Base-by-base conservation (phyloP, 805 yeast genomes). In the Hanseniaspora lindneri region DNA sequence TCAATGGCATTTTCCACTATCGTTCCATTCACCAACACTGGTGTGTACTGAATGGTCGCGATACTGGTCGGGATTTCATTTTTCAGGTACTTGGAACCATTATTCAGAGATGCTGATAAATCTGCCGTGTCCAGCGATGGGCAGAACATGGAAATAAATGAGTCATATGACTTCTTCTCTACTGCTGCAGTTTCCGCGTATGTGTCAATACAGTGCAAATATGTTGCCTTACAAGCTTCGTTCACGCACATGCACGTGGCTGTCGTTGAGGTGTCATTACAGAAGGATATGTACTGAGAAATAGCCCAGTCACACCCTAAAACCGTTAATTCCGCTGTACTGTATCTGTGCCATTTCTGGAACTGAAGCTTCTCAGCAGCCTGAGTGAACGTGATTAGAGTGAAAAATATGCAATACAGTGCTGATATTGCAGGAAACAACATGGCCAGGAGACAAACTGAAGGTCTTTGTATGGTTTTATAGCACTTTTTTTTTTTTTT, bases 281-380 rank as follows among this genome's bases (percentile, higher is more conserved):
- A 46, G 16, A 46, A 46, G 9, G 30, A 30, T 11, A 46, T 46
- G 19, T 46, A 25, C n/a, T 46, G 36, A 10, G 43, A 21, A 32
- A 46, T 36, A n/a, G 43, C 49, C 49, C 49, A 46, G 29, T 46
- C 23, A 39, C 49, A 46, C 5, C 39, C 49, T 14, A 39, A 25
- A 1, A 43, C 32, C 9, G 39, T 39, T 14, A 46, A 21, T 6
- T 46, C 34, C 9, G 33, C 43, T 13, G 16, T 25, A 14, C 23
- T 46, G 21, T 32, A 39, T 21, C 34, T 23, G 24, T 39, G 43
- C 41, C 41, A 36, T 39, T 46, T 46, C n/a, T 21, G 8, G 32
- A 46, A 46, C 9, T 27, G 23, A 11, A 46, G 33, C 6, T 39
- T 24, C 17, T 46, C 49, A 21, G 19, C 39, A 24, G 30, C 49